Evolutionary conservation across 1,139 yeast genomes (phyloP).

Genomic region (Hemisphaericaspora xylanilytica): DNA sequence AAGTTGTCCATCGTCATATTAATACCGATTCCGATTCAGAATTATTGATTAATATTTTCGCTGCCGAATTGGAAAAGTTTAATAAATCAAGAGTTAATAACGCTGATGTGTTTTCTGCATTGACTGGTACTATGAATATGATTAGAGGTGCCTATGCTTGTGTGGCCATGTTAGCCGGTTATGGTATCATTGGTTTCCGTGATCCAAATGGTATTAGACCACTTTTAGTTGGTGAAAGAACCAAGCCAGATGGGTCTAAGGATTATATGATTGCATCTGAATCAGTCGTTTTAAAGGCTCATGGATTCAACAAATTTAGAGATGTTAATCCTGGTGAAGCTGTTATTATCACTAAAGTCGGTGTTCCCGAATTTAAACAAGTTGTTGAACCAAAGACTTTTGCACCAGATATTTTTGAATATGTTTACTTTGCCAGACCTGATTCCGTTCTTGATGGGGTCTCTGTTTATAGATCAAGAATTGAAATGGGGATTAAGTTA

Average conservation of each 20-base stretch:
- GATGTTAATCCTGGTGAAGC: slow-evolving; percentile 96
- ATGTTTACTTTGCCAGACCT: slow-evolving; percentile 96
- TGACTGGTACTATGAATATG: slow-evolving; percentile 73
- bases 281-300: slow-evolving; percentile 93
- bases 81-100: slow-evolving; percentile 92
- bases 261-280: slow-evolving; percentile 97
- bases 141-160: slow-evolving; percentile 97
- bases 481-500: slow-evolving; percentile 90
- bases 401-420: slow-evolving; percentile 95
- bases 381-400: slow-evolving; percentile 76
- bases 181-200: slow-evolving; percentile 91
- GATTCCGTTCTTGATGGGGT: slow-evolving; percentile 95
- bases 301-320: slow-evolving; percentile 74
- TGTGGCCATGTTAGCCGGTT: slow-evolving; percentile 93
- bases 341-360: slow-evolving; percentile 79
- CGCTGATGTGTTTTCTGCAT: slow-evolving; percentile 82
- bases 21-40: slow-evolving; percentile 97
- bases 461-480: slow-evolving; percentile 87
- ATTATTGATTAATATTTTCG: slow-evolving; percentile 82
- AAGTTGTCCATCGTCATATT: slow-evolving; percentile 92
- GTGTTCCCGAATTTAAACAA: slow-evolving; percentile 79
- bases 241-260: slow-evolving; percentile 63
- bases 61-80: slow-evolving; percentile 85
- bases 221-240: slow-evolving; percentile 77
- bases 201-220: slow-evolving; percentile 98